Evolutionary conservation across 768 basidiomycete species (phyloP).

Genomic region (Hysterangium stoloniferum): DNA sequence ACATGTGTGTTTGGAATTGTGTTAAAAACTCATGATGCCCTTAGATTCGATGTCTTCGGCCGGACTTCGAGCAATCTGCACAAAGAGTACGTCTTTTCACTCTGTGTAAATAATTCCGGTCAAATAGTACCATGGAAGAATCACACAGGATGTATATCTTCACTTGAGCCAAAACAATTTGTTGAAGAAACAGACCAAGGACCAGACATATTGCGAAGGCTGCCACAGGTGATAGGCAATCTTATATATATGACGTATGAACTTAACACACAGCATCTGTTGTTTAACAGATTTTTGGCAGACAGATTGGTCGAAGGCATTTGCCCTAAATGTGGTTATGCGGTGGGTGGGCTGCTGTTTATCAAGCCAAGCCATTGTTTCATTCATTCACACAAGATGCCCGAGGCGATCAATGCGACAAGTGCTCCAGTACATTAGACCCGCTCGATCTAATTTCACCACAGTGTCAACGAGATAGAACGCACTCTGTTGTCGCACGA

Average conservation of each 20-base stretch:
- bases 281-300: slow-evolving; percentile 69
- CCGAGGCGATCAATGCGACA: slow-evolving; percentile 96
- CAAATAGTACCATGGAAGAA: slow-evolving; percentile 37
- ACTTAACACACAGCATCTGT: slow-evolving; percentile 5
- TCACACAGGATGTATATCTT: slow-evolving; percentile 83
- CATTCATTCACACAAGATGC: slow-evolving; percentile 54
- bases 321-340: slow-evolving; percentile 87
- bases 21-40: background rate
- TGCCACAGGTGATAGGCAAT: slow-evolving; percentile 58
- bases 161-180: slow-evolving; percentile 73
- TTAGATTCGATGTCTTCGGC: slow-evolving; percentile 91
- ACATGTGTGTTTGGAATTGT: slow-evolving; percentile 6
- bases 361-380: background rate
- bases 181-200: slow-evolving; percentile 76
- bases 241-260: too few relatives aligned
- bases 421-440: slow-evolving; percentile 86
- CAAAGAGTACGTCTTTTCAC: slow-evolving; percentile 55
- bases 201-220: slow-evolving; percentile 93
- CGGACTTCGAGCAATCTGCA: slow-evolving; percentile 87
- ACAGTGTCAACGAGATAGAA: slow-evolving; percentile 81
- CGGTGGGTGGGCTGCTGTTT: slow-evolving; percentile 38
- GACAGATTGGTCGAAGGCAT: slow-evolving; percentile 98
- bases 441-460: slow-evolving; percentile 91
- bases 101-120: background rate
- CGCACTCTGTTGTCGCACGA: slow-evolving; percentile 67